These are phyloP conservation scores for Ilex aquifolium DNA, from an alignment of 257 asterid genomes.

Conservation along the genomic window DNA sequence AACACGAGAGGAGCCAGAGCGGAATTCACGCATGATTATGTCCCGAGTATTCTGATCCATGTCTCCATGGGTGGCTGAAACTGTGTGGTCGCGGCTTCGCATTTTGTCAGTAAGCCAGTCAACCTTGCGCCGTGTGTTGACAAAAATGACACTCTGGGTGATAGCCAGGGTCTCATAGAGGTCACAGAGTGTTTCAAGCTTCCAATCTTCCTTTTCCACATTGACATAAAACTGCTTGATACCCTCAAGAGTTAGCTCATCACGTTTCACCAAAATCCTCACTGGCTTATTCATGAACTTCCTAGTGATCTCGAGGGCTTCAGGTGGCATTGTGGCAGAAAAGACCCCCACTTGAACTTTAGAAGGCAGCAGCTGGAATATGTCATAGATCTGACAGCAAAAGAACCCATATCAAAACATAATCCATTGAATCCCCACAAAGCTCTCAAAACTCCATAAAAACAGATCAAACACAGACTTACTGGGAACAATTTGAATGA, in stretches of 20 bases:
- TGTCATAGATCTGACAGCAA: slow-evolving; percentile 51
- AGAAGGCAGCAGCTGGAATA: slow-evolving; percentile 68
- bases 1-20: slow-evolving; percentile 66
- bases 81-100: slow-evolving; percentile 69
- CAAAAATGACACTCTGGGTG: slow-evolving; percentile 73
- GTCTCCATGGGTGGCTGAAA: slow-evolving; percentile 82
- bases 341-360: slow-evolving; percentile 74
- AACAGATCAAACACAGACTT: too few species aligned
- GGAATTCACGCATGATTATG: slow-evolving; percentile 76
- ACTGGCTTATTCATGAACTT: slow-evolving; percentile 79
- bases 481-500: too few species aligned
- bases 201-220: slow-evolving; percentile 76
- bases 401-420: neutral
- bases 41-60: slow-evolving; percentile 84
- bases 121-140: slow-evolving; percentile 72
- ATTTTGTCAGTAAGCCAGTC: slow-evolving; percentile 82
- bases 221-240: slow-evolving; percentile 72
- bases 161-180: slow-evolving; percentile 71
- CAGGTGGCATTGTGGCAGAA: slow-evolving; percentile 81
- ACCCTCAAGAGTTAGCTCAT: slow-evolving; percentile 78
- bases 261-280: slow-evolving; percentile 67
- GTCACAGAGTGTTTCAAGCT: slow-evolving; percentile 70
- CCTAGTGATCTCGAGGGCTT: slow-evolving; percentile 77
- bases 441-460: too few species aligned
- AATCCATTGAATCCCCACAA: neutral